These are phyloP conservation scores for Rhynchospora tenuis DNA, from an alignment of 176 grass and related monocot species.

Conservation along the genomic window DNA sequence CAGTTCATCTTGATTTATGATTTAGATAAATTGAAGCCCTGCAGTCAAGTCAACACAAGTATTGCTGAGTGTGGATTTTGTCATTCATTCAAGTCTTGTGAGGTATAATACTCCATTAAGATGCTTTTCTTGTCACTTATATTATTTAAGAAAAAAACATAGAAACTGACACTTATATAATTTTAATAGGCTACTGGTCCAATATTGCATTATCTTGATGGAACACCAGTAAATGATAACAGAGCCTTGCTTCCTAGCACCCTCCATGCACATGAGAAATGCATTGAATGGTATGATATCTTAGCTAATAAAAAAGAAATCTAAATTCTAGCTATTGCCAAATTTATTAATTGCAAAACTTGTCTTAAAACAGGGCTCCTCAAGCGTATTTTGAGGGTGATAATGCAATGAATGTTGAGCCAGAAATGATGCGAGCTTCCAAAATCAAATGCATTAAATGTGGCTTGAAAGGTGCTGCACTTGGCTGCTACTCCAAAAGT, in stretches of 20 bases:
- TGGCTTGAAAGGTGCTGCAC: slow-evolving; percentile 86
- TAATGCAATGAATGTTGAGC: slow-evolving; percentile 59
- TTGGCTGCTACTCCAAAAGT: slow-evolving; percentile 84
- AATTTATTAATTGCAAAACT: not conserved
- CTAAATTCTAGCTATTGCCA: not conserved
- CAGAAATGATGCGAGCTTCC: slow-evolving; percentile 63
- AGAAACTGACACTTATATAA: slow-evolving; percentile 5
- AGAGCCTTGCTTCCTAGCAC: slow-evolving; percentile 62
- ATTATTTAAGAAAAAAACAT: not conserved
- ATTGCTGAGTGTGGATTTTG: slow-evolving; percentile 68
- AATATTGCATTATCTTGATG: slow-evolving; percentile 57
- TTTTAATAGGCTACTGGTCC: slow-evolving; percentile 59
- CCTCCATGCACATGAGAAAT: slow-evolving; percentile 87
- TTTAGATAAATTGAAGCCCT: slow-evolving; percentile 24
- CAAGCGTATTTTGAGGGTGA: slow-evolving; percentile 82
- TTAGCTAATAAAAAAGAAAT: not conserved
- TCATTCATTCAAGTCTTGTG: slow-evolving; percentile 39
- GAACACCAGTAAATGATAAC: slow-evolving; percentile 39
- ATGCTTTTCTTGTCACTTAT: not conserved
- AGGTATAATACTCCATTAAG: slow-evolving; percentile 31
- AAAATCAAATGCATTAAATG: slow-evolving; percentile 95
- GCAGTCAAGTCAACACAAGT: slow-evolving; percentile 13
- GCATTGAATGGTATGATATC: slow-evolving; percentile 75
- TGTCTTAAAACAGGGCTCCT: slow-evolving; percentile 58
- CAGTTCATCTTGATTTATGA: not conserved